phyloP scores from a whole-genome alignment of 352 stramenopile species.

The Globisporangium lucens region DNA sequence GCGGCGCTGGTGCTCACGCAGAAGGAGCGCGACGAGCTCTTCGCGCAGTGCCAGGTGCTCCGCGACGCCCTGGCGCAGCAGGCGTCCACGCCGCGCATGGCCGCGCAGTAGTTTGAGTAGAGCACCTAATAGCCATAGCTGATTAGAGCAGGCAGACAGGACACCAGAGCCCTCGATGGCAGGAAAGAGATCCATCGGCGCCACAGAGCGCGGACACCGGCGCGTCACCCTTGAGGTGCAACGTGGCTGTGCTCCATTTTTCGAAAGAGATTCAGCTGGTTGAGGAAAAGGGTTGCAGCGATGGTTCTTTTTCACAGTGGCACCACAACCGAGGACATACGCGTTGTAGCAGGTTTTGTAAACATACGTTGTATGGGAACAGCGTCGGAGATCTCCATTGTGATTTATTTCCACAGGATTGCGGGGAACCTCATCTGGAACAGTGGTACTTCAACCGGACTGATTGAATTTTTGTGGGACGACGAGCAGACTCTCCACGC shows the following conservation, averaged over 20 bases:
- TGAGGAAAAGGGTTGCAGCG: neutral
- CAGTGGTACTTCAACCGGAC: neutral
- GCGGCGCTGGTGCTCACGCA: conserved; percentile 30
- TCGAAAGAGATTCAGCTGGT: neutral
- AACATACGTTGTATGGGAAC: neutral
- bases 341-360: neutral
- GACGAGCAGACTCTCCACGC: neutral
- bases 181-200: neutral
- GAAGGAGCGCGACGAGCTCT: conserved; percentile 60
- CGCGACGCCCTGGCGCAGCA: conserved; percentile 40
- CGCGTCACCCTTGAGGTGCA: neutral
- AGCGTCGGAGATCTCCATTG: neutral
- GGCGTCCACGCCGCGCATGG: neutral
- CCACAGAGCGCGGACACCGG: neutral
- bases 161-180: too few relatives aligned
- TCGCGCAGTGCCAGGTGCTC: conserved; percentile 55
- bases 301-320: neutral
- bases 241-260: neutral
- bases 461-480: neutral
- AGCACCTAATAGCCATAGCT: neutral
- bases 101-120: neutral
- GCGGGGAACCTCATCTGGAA: neutral
- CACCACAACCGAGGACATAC: neutral
- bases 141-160: neutral
- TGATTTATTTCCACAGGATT: neutral